Percentiles rank a stretch among this genome's conserved stretches.
These are phyloP conservation scores for Candida peoriensis DNA, from an alignment of 805 yeast species.

Conservation along the genomic window DNA sequence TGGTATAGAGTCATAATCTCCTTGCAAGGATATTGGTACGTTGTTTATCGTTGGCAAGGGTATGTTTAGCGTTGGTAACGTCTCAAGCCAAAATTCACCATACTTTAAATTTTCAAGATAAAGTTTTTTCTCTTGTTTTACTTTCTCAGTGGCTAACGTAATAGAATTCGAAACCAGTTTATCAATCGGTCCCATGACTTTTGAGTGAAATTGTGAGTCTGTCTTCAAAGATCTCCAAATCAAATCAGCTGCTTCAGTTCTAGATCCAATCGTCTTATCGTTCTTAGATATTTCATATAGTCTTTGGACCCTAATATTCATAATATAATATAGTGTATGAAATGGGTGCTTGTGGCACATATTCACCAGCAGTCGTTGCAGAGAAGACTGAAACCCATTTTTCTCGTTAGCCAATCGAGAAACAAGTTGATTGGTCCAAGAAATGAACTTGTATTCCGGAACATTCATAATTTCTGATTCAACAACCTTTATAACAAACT, in stretches of 20 bases:
- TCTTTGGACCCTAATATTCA: constrained; percentile 49
- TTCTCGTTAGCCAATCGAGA: constrained; percentile 56
- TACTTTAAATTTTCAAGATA: constrained; percentile 29
- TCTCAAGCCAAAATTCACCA: constrained; percentile 55
- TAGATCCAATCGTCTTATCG: constrained; percentile 37
- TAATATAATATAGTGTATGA: constrained; percentile 61
- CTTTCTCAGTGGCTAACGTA: constrained; percentile 43
- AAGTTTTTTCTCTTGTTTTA: constrained; percentile 16
- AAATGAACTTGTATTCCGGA: constrained; percentile 58
- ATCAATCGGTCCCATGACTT: constrained; percentile 40
- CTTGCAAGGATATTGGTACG: constrained; percentile 35
- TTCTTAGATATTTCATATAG: constrained; percentile 24
- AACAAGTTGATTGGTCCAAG: constrained; percentile 80
- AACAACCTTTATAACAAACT: constrained; percentile 39
- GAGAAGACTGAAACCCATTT: constrained; percentile 47
- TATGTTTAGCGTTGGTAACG: constrained; percentile 38
- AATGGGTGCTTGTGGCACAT: constrained; percentile 60
- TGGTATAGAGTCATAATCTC: constrained; percentile 43
- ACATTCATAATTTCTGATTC: constrained; percentile 32
- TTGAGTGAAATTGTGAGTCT: constrained; percentile 22
- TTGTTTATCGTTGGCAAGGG: constrained; percentile 67
- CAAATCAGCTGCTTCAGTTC: constrained; percentile 46
- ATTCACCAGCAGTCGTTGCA: constrained; percentile 42
- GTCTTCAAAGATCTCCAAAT: constrained; percentile 38
- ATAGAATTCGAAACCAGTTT: constrained; percentile 47